Evolutionary conservation across 2,329 filamentous ascomycete genomes (phyloP), one percentile per base, ranked within the genome.

Genomic region (Chaetomium olivaceum): DNA sequence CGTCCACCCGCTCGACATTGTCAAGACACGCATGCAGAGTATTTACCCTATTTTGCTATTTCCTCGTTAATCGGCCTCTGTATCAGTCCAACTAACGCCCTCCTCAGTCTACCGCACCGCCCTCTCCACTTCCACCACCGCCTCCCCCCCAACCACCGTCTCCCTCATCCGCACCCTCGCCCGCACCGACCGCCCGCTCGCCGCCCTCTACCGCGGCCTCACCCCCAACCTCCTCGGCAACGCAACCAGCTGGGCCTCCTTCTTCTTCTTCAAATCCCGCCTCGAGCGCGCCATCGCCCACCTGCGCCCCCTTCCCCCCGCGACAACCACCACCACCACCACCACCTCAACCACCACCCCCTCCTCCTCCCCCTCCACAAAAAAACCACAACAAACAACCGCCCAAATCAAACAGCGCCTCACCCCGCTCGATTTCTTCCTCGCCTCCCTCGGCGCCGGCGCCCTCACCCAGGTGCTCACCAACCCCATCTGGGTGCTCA

Each of bases 401-500:
- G 27, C 58, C 31, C 46, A 36, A 5, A 60, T 11, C 11, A 51
- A 27, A 16, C 71, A 73, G 8, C 66, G 66, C 39, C 80, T 92
- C 39, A 79, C 83, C 2, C 85, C 87, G 6, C 81, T 82, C 29
- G 92, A 97, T 77, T 97, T 93, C 80, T 94, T 97, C 76, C 73
- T 90, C 56, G 87, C 93, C 4, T 93, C 91, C 39, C 91, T 81
- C n/a, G 74, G 83, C 31, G 81, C 84, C 70, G 93, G 94, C 33
- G 82, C 90, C 21, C 77, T 91, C 50, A 96, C 93, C 1, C 90
- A 93, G 52, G 80, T 91, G 33, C 83, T 94, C 70, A 98, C 95
- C 33, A 98, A 98, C 76, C 95, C 95, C 2, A 89, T 99, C 72
- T 99, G 95, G 95, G 95, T 99, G 2, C 88, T 99, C 76, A 98